A percentile compares a stretch with the other conserved stretches of the same genome.
These are phyloP conservation scores for Entophlyctis luteolus DNA, from an alignment of 192 early-diverging fungal genomes.

Conservation along the genomic window DNA sequence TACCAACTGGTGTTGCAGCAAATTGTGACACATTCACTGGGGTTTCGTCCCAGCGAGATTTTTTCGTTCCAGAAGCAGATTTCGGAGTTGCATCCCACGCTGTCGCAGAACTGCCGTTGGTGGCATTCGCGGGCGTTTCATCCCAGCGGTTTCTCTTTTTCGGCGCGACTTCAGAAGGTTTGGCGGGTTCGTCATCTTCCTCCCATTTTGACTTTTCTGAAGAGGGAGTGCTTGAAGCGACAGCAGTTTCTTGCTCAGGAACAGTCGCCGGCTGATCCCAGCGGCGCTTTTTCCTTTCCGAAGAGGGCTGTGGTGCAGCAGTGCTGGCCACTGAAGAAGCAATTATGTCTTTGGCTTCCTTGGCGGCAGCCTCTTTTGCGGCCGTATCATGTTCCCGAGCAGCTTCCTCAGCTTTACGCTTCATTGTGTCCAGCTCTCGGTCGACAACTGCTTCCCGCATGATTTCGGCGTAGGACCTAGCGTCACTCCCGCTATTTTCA, in stretches of 20 bases:
- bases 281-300: conserved; percentile 69
- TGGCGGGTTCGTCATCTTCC: conserved; percentile 68
- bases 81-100: conserved; percentile 79
- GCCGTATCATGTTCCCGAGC: conserved; percentile 63
- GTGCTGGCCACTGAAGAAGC: conserved; percentile 34
- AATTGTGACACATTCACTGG: conserved; percentile 64
- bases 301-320: conserved; percentile 31
- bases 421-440: conserved; percentile 69
- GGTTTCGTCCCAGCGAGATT: conserved; percentile 96
- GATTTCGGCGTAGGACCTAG: conserved; percentile 76
- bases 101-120: conserved; percentile 24
- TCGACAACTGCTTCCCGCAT: conserved; percentile 85
- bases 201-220: conserved; percentile 52
- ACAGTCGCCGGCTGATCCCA: conserved; percentile 65
- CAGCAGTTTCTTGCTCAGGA: neutral
- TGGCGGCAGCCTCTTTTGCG: conserved; percentile 67
- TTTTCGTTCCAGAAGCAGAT: conserved; percentile 54
- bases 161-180: conserved; percentile 33
- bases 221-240: neutral
- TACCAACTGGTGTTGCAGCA: conserved; percentile 74
- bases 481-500: conserved; percentile 37
- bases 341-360: conserved; percentile 55
- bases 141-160: conserved; percentile 74
- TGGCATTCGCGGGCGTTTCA: conserved; percentile 68
- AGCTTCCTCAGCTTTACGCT: conserved; percentile 68